These are phyloP conservation scores for Pseudognaphalium luteoalbum DNA, from an alignment of 129 eudicot genomes.

Conservation along the genomic window DNA sequence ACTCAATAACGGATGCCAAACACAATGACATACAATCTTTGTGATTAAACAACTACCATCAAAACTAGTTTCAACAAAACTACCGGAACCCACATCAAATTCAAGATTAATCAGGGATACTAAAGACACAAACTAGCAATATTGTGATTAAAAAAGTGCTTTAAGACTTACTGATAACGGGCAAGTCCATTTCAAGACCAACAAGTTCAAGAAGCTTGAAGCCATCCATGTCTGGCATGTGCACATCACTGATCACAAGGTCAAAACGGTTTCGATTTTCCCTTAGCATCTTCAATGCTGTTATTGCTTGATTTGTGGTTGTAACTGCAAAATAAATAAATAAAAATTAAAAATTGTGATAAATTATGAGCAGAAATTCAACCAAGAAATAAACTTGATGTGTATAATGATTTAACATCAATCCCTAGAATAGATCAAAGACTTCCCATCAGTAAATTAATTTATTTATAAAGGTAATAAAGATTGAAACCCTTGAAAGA, in stretches of 20 bases:
- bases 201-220: constrained; percentile 88
- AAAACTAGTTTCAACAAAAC: background rate
- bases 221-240: constrained; percentile 98
- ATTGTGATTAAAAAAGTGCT: constrained; percentile 11
- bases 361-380: constrained; percentile 2
- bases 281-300: constrained; percentile 73
- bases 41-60: background rate
- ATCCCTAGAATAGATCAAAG: constrained; percentile 32
- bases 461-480: background rate
- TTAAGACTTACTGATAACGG: constrained; percentile 70
- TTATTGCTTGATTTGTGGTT: constrained; percentile 58
- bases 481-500: constrained; percentile 10
- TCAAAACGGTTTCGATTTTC: constrained; percentile 79
- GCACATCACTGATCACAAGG: constrained; percentile 85
- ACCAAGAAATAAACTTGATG: constrained; percentile 4
- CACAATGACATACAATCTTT: background rate
- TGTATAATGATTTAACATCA: constrained; percentile 16
- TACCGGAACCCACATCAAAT: background rate
- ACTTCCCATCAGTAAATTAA: background rate
- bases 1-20: constrained; percentile 17
- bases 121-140: background rate
- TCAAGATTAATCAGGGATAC: constrained; percentile 2
- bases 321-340: constrained; percentile 53
- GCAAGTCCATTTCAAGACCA: constrained; percentile 93
- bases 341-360: background rate